These are phyloP conservation scores for Pythium pyrilobum DNA, from an alignment of 352 stramenopile species.

Conservation along the genomic window DNA sequence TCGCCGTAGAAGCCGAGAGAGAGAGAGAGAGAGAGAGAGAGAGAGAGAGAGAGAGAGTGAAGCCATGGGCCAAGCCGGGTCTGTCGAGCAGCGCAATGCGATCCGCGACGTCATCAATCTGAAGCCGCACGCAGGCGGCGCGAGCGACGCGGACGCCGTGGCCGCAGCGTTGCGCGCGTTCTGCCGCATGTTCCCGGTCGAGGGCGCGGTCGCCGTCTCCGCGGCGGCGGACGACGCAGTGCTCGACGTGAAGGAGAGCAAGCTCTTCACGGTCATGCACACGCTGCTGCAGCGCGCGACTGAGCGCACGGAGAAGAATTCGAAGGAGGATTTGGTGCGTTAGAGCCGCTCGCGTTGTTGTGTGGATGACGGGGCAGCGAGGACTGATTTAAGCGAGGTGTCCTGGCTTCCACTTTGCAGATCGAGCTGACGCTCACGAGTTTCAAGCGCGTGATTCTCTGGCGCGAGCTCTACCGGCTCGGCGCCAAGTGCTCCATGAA, in stretches of 20 bases:
- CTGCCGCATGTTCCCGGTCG: conserved; percentile 66
- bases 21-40: not conserved
- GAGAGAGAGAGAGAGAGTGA: not conserved
- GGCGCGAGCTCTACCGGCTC: conserved; percentile 75
- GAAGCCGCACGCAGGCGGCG: conserved; percentile 27
- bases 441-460: conserved; percentile 73
- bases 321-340: conserved; percentile 48
- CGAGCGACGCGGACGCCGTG: conserved; percentile 32
- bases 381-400: too few relatives aligned
- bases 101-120: conserved; percentile 68
- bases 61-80: conserved; percentile 72
- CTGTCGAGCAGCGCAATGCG: conserved; percentile 72
- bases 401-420: too few relatives aligned
- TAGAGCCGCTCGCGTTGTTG: too few relatives aligned
- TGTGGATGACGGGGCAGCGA: too few relatives aligned
- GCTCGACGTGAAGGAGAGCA: conserved; percentile 71
- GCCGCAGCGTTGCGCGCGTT: conserved; percentile 64
- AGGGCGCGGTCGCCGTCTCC: conserved; percentile 34
- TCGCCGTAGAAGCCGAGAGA: not conserved
- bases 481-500: conserved; percentile 81
- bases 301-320: conserved; percentile 42
- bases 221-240: conserved; percentile 21
- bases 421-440: conserved; percentile 59
- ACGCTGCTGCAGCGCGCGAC: conserved; percentile 61
- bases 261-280: conserved; percentile 71